phyloP scores from a whole-genome alignment of 306 rosid genomes.

The Vigna unguiculata region DNA sequence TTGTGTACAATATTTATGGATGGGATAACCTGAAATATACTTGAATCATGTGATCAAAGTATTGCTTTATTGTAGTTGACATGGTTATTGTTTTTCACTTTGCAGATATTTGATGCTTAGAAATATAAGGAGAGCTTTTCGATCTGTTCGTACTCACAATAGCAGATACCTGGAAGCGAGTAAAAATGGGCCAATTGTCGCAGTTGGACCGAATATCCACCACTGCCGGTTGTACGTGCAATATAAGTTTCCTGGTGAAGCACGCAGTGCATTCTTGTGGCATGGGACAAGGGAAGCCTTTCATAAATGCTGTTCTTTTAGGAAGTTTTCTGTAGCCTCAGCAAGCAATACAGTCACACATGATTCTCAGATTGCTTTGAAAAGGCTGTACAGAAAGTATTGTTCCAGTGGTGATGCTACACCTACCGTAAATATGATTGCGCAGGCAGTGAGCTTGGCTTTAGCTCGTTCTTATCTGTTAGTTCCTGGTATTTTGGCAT shows the following conservation, averaged over 20 bases:
- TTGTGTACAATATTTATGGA: conserved; percentile 10
- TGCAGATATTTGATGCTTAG: conserved; percentile 83
- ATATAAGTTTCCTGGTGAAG: conserved; percentile 53
- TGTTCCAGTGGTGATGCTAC: conserved; percentile 48
- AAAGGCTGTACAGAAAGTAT: conserved; percentile 63
- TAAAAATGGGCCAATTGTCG: conserved; percentile 58
- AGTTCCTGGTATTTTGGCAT: conserved; percentile 87
- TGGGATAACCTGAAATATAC: conserved; percentile 5
- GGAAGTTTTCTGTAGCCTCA: conserved; percentile 55
- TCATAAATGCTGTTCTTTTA: conserved; percentile 38
- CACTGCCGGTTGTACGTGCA: conserved; percentile 56
- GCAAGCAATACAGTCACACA: conserved; percentile 56
- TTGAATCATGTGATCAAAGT: conserved; percentile 22
- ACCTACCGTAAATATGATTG: conserved; percentile 65
- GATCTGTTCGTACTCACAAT: conserved; percentile 51
- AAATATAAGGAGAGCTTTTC: conserved; percentile 57
- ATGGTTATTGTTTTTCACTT: conserved; percentile 55
- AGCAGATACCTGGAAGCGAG: conserved; percentile 50
- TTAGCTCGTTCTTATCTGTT: conserved; percentile 71
- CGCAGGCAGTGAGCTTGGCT: conserved; percentile 92
- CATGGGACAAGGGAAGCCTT: conserved; percentile 52
- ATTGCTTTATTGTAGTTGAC: conserved; percentile 28
- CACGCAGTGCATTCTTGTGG: conserved; percentile 51
- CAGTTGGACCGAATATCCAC: conserved; percentile 60
- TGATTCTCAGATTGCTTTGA: conserved; percentile 73